These are phyloP conservation scores for Magnaporthiopsis poae DNA, from an alignment of 2,329 filamentous ascomycete genomes.

Conservation along the genomic window DNA sequence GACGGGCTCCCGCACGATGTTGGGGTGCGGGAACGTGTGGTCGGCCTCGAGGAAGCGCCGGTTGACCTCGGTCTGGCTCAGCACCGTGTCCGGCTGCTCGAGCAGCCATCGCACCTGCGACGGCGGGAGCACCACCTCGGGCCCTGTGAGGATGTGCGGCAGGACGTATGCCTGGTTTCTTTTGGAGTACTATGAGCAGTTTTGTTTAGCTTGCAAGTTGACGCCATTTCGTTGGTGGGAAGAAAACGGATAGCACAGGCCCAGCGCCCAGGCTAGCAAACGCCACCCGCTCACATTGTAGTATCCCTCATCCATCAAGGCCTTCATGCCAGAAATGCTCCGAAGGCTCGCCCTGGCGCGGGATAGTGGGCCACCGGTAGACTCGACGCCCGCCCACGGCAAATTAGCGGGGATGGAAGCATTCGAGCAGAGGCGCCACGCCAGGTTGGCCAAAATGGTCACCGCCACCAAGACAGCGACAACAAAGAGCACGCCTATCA, in stretches of 20 bases:
- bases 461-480: conserved; percentile 8
- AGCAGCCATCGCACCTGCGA: conserved; percentile 23
- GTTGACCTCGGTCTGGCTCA: conserved; percentile 25
- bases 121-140: conserved; percentile 23
- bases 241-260: not conserved
- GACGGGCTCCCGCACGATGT: conserved; percentile 21
- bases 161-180: conserved; percentile 20
- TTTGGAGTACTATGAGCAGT: conserved; percentile 21
- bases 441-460: conserved; percentile 14
- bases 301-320: conserved; percentile 22
- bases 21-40: conserved; percentile 23
- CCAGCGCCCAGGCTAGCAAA: not conserved
- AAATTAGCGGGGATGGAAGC: conserved; percentile 17
- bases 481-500: not conserved
- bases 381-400: conserved; percentile 19
- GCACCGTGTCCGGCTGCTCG: conserved; percentile 21
- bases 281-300: conserved; percentile 14
- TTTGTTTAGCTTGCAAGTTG: not conserved
- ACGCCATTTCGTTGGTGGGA: not conserved
- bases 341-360: conserved; percentile 19
- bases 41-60: conserved; percentile 25
- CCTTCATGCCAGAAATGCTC: conserved; percentile 19
- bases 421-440: conserved; percentile 18
- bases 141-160: conserved; percentile 24
- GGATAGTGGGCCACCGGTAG: conserved; percentile 8